phyloP scores from a whole-genome alignment of 2,329 filamentous ascomycete genomes.

The Pyricularia sp. region DNA sequence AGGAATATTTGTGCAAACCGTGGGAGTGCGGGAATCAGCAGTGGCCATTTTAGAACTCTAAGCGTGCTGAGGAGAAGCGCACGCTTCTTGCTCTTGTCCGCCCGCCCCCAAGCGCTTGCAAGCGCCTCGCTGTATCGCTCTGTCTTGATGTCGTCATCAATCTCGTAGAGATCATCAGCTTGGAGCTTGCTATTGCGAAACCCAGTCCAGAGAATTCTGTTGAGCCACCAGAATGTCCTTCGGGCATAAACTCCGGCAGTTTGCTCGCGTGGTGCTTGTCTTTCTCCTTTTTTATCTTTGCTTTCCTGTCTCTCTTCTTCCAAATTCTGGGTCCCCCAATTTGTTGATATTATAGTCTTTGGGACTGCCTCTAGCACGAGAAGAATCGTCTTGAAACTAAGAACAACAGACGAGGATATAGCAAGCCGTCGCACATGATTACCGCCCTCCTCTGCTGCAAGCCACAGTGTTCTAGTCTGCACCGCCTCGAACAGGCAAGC shows the following conservation, averaged over 20 bases:
- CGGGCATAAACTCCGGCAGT: neutral
- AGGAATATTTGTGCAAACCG: conserved; percentile 23
- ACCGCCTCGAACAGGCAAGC: neutral
- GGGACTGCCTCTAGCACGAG: neutral
- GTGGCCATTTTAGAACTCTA: conserved; percentile 15
- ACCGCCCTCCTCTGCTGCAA: neutral
- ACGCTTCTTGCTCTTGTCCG: conserved; percentile 14
- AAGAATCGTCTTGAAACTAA: neutral
- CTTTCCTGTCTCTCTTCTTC: neutral
- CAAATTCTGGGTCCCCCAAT: no score
- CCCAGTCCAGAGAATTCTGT: neutral
- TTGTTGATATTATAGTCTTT: neutral
- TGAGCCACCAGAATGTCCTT: neutral
- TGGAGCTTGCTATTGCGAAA: neutral
- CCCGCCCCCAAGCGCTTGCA: neutral
- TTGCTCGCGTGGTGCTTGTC: neutral
- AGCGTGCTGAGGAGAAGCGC: conserved; percentile 14
- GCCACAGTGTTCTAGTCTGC: neutral
- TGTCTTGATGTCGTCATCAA: neutral
- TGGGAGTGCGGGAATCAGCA: conserved; percentile 21
- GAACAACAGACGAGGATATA: neutral
- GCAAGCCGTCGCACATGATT: neutral
- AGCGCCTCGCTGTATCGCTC: neutral
- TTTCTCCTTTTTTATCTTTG: neutral
- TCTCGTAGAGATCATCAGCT: neutral